Evolutionary conservation across 768 basidiomycete species (phyloP).

Genomic region (Postia placenta): DNA sequence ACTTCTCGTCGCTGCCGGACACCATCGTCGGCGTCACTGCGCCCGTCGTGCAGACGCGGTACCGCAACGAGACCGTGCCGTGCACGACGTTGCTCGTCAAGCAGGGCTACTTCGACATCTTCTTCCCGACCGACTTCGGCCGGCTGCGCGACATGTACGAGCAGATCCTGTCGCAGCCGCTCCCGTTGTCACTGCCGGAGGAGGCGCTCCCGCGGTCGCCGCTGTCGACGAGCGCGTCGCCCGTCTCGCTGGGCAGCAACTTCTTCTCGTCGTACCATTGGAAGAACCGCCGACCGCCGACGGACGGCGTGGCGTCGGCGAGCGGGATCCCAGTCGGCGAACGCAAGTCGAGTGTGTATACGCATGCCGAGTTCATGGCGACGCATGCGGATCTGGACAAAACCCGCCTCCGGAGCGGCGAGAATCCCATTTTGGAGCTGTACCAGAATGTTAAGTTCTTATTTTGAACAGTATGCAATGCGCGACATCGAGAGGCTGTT

Average conservation of each 20-base stretch:
- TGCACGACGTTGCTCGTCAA: conserved; percentile 87
- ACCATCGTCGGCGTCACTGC: conserved; percentile 69
- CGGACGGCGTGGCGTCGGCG: conserved; percentile 67
- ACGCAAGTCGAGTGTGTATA: conserved; percentile 77
- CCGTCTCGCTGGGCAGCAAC: conserved; percentile 46
- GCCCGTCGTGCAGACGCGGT: conserved; percentile 94
- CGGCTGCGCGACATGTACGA: conserved; percentile 89
- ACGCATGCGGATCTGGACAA: conserved; percentile 71
- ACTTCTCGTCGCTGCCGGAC: conserved; percentile 87
- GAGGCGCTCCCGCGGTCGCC: conserved; percentile 39
- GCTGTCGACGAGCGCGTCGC: conserved; percentile 41
- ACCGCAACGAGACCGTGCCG: conserved; percentile 79
- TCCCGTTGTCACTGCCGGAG: conserved; percentile 20
- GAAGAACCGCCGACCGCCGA: conserved; percentile 49
- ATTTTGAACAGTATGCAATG: no score
- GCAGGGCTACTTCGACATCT: conserved; percentile 97
- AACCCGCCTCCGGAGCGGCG: conserved; percentile 73
- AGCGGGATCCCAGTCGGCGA: conserved; percentile 78
- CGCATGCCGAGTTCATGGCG: conserved; percentile 83
- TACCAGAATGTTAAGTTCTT: conserved; percentile 94
- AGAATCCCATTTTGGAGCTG: conserved; percentile 84
- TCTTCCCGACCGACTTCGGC: conserved; percentile 93
- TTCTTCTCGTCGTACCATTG: conserved; percentile 71
- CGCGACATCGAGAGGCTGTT: no score
- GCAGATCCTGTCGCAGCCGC: conserved; percentile 61